Base-by-base conservation (phyloP, 2,329 filamentous ascomycete genomes). In the Alternaria sp. region DNA sequence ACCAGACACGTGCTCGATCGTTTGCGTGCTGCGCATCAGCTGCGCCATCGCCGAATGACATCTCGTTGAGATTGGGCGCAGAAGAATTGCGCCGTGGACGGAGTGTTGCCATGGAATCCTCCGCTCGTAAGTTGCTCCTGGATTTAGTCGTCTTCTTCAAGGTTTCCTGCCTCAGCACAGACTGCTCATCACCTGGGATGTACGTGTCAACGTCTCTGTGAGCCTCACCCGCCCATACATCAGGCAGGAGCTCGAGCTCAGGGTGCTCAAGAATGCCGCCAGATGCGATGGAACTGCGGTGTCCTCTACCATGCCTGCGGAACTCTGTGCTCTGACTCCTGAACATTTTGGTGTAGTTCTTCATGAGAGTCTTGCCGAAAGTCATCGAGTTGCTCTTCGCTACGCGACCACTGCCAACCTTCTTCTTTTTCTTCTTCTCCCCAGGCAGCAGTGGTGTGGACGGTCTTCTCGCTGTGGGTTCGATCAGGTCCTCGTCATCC, bases 321-420 rank as follows among this genome's bases (percentile, higher is more conserved):
- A 77, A 82, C 61, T 75, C 81, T 26, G 68, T 74, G 68, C 68
- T 83, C 43, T 80, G 78, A 47, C 73, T 77, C 54, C 76, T 77
- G 69, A 85, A 82, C 7, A 84, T 72, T 19, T 76, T 80, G 3
- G 77, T 73, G 62, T 85, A 85, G 58, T 84, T 83, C 47, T 79
- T 81, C 26, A 81, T 63, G 21, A 84, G 77, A 1, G 66, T 72
- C 15, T 77, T 79, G 6, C 79, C 77, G 59, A 83, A 81, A 0
- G 77, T 81, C 73, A 82, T 79, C 2, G 81, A 82, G 26, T 75
- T 75, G 51, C 79, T 81, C 81, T 91, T 92, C 21, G 92, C 85
- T 43, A 89, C 89, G 67, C 93, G 89, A 59, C 86, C 84, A 64
- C 89, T 90, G 50, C 87, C 87, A 23, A 84, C 82, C 76, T 91